Evolutionary conservation across 1,139 yeast species (phyloP).

Genomic region (Candida sojae): DNA sequence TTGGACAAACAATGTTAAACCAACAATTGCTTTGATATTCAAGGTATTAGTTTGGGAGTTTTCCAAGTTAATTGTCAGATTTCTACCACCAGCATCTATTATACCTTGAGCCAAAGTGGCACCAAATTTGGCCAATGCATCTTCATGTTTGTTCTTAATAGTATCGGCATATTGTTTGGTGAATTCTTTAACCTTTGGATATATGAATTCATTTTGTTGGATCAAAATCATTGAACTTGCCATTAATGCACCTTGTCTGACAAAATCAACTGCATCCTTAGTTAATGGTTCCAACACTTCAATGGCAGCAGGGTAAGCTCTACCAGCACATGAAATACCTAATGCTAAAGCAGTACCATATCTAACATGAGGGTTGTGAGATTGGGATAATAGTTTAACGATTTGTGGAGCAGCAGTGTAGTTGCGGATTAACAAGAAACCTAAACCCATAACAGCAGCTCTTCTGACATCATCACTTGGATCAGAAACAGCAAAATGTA

Average conservation of each 20-base stretch:
- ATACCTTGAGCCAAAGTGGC: conserved; percentile 98
- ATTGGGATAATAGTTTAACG: conserved; percentile 88
- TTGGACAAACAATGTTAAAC: conserved; percentile 85
- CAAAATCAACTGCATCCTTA: conserved; percentile 94
- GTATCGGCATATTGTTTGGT: conserved; percentile 76
- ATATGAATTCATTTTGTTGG: conserved; percentile 86
- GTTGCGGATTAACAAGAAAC: conserved; percentile 88
- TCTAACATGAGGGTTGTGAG: conserved; percentile 97
- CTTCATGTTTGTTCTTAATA: conserved; percentile 86
- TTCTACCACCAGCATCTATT: conserved; percentile 98
- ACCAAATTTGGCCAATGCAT: conserved; percentile 96
- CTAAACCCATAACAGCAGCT: conserved; percentile 92
- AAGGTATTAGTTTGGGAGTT: conserved; percentile 89
- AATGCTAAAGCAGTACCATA: conserved; percentile 98
- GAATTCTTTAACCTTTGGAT: conserved; percentile 77
- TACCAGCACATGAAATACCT: conserved; percentile 97
- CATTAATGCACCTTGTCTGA: conserved; percentile 95
- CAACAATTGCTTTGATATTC: conserved; percentile 89
- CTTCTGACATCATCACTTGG: conserved; percentile 97
- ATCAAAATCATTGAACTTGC: conserved; percentile 91
- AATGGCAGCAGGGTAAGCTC: conserved; percentile 83
- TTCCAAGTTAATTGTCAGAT: conserved; percentile 91
- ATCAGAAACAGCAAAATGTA: conserved; percentile 95
- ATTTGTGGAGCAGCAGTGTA: conserved; percentile 93
- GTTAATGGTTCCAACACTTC: conserved; percentile 92